These are phyloP conservation scores for Beta macrorhiza DNA, from an alignment of 179 eudicot species.

Conservation along the genomic window DNA sequence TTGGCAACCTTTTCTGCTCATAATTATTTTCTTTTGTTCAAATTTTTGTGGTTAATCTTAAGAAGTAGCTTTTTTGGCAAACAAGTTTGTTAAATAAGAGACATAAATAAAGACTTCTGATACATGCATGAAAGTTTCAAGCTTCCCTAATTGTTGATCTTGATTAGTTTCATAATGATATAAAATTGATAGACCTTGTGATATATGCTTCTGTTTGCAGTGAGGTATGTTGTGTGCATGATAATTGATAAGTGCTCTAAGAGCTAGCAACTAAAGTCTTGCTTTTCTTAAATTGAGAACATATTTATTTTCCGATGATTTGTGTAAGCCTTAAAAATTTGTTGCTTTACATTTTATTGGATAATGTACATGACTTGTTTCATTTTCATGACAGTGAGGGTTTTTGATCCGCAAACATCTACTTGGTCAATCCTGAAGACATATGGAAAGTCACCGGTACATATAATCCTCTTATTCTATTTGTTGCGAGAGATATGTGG, in stretches of 20 bases:
- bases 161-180: background rate
- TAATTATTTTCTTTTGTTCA: background rate
- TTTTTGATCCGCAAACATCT: constrained; percentile 72
- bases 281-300: background rate
- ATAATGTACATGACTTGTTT: background rate
- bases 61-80: background rate
- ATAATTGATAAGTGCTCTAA: background rate
- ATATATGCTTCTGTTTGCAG: background rate
- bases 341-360: constrained; percentile 4
- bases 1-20: background rate
- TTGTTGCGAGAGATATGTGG: background rate
- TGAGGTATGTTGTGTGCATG: background rate
- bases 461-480: constrained; percentile 9
- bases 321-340: background rate
- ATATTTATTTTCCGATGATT: background rate
- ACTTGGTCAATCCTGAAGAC: constrained; percentile 94
- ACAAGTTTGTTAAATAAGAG: no score
- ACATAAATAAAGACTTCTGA: background rate
- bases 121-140: background rate
- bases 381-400: constrained; percentile 62
- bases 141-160: background rate
- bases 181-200: background rate
- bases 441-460: constrained; percentile 98
- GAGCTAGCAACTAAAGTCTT: background rate
- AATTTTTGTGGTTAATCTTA: background rate